phyloP scores from a whole-genome alignment of 352 stramenopile species.

The Nothophytophthora sp. region DNA sequence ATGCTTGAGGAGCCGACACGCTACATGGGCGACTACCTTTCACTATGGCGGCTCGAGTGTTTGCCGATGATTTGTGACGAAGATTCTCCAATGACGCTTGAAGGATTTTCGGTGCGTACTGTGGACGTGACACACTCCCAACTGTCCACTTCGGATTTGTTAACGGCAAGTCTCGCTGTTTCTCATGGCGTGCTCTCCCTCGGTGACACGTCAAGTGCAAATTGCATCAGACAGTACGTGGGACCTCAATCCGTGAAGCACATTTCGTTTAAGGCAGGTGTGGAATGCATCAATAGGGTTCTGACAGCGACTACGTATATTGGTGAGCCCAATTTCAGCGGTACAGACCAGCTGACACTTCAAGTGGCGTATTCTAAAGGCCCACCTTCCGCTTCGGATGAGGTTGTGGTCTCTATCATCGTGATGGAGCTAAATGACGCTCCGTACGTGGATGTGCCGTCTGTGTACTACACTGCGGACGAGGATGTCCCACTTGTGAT shows the following conservation, averaged over 20 bases:
- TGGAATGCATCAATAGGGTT: conserved; percentile 41
- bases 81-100: conserved; percentile 34
- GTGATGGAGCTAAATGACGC: conserved; percentile 67
- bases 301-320: conserved; percentile 38
- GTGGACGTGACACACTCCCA: conserved; percentile 21
- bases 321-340: conserved; percentile 45
- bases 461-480: conserved; percentile 43
- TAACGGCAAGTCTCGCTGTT: conserved; percentile 34
- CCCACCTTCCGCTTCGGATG: conserved; percentile 18
- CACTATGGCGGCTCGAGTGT: conserved; percentile 37
- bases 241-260: neutral
- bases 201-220: conserved; percentile 10
- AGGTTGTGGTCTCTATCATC: conserved; percentile 42
- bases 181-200: conserved; percentile 30
- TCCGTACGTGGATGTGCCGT: conserved; percentile 41
- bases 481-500: conserved; percentile 64
- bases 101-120: conserved; percentile 37
- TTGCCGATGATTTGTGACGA: conserved; percentile 42
- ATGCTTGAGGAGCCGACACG: conserved; percentile 18
- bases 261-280: conserved; percentile 27
- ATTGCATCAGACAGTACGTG: conserved; percentile 27
- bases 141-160: conserved; percentile 6
- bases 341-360: conserved; percentile 42
- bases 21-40: conserved; percentile 48
- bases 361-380: conserved; percentile 15